Conservation (phyloP, 2,329 filamentous ascomycete genomes). For the Ophiostoma sp. region DNA sequence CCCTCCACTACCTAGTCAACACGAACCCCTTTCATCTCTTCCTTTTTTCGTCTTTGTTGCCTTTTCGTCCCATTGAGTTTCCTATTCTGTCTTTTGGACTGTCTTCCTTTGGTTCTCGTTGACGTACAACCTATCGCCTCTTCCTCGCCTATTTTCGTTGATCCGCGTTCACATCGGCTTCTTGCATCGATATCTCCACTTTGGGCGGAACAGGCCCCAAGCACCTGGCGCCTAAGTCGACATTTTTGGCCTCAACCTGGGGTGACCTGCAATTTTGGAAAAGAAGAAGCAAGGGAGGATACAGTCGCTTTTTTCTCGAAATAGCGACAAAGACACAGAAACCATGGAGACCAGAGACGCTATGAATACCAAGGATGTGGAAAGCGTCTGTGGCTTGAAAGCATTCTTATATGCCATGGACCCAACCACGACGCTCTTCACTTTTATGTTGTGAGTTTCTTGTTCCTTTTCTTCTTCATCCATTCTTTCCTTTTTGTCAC, state of each 20-base stretch:
- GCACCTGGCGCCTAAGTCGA: constrained; percentile 21
- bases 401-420: constrained; percentile 47
- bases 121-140: constrained; percentile 14
- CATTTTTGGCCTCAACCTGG: not conserved
- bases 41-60: not conserved
- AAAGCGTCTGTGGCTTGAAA: not conserved
- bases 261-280: not conserved
- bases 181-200: constrained; percentile 18
- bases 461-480: constrained; percentile 27
- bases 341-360: constrained; percentile 24
- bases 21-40: constrained; percentile 25
- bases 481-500: not conserved
- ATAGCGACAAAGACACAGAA: not conserved
- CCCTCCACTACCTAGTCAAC: not conserved
- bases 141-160: constrained; percentile 10
- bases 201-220: not conserved
- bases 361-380: not conserved
- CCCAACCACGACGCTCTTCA: constrained; percentile 65
- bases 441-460: constrained; percentile 65
- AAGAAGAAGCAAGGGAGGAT: not conserved
- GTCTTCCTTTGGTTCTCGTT: not conserved
- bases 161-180: not conserved
- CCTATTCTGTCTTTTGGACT: not conserved
- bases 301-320: not conserved
- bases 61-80: not conserved